phyloP scores from a whole-genome alignment of 1,284 basidiomycete species.

The Lignosus rhinocerotis region DNA sequence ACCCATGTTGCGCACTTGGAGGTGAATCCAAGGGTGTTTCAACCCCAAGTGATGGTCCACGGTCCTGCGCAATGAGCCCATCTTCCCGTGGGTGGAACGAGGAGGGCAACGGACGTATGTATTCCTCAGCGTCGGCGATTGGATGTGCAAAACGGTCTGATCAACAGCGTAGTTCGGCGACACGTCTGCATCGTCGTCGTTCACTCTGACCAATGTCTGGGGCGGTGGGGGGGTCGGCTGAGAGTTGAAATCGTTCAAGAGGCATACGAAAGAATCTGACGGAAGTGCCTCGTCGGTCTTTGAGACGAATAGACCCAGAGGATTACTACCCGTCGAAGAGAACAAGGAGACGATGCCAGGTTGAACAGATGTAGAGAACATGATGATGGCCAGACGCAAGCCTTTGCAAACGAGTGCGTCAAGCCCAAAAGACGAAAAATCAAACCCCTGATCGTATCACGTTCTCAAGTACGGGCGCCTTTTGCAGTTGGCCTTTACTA shows the following conservation, averaged over 20 bases:
- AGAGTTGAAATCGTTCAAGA: constrained; percentile 62
- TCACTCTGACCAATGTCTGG: constrained; percentile 43
- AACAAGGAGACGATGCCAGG: constrained; percentile 73
- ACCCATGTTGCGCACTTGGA: constrained; percentile 72
- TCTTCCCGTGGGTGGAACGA: not conserved
- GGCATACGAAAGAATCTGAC: constrained; percentile 64
- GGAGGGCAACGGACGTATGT: constrained; percentile 73
- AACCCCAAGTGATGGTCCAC: constrained; percentile 50
- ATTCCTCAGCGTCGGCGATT: constrained; percentile 68
- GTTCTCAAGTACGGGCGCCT: too few species aligned
- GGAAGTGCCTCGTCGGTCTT: constrained; percentile 54
- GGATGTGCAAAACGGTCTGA: constrained; percentile 81
- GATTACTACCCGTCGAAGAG: constrained; percentile 70
- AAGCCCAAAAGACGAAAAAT: too few species aligned
- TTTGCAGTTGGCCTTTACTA: too few species aligned
- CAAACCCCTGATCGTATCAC: too few species aligned
- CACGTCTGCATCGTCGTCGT: constrained; percentile 29
- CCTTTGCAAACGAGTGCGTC: too few species aligned
- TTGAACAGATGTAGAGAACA: constrained; percentile 42
- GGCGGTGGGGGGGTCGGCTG: constrained; percentile 51
- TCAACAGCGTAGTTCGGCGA: constrained; percentile 43
- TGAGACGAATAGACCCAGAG: constrained; percentile 59
- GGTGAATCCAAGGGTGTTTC: constrained; percentile 71
- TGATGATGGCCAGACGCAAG: constrained; percentile 2
- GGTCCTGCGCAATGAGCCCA: not conserved